Evolutionary conservation across 2,329 filamentous ascomycete genomes (phyloP), one percentile per base, ranked within the genome.

Genomic region (Exserohilum turcica): DNA sequence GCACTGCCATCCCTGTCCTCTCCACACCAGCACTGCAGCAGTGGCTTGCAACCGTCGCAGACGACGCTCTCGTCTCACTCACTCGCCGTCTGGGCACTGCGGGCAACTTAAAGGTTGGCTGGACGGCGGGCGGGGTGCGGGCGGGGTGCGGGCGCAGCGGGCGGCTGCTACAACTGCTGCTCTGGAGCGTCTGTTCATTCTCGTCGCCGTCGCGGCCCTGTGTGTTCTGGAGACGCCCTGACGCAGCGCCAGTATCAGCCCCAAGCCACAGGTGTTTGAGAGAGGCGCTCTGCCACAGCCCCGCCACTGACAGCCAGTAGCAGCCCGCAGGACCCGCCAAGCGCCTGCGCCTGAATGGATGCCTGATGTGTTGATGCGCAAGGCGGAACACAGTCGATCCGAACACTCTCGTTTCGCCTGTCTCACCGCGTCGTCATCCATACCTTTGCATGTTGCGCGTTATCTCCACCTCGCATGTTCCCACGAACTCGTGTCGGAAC

Each of bases 401-500:
- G 71, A 64, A 46, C 48, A 39, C 50, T 59, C 51, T 65, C 60
- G 68, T 74, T 71, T 73, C 65, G 68, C 52, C 55, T 60, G 67
- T 72, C 70, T 70, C 69, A 72, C 64, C 53, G 63, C 67, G 48
- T 61, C 68, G 63, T 66, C 63, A 59, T 48, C 36, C 47, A 54
- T 48, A 51, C 45, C 15, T 52, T 52, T 51, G 57, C 55, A 27
- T 65, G 62, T 61, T 63, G 65, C 60, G 57, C 56, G 57, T 39
- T 56, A 38, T 44, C 44, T 53, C 51, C 51, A 43, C 42, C 43
- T 32, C 7, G 13, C 7, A 16, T 28, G 8, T 29, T 29, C 39
- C 36, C 52, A 18, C 21, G 6, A 35, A 28, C 37, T 52, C 15
- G 38, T 39, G 3, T 37, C 19, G 10, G 32, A 40, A 28, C 10